A percentile compares a stretch with the other conserved stretches of the same genome.
phyloP scores from a whole-genome alignment of 2,329 filamentous ascomycete species.

The Trichoderma citrinoviride region DNA sequence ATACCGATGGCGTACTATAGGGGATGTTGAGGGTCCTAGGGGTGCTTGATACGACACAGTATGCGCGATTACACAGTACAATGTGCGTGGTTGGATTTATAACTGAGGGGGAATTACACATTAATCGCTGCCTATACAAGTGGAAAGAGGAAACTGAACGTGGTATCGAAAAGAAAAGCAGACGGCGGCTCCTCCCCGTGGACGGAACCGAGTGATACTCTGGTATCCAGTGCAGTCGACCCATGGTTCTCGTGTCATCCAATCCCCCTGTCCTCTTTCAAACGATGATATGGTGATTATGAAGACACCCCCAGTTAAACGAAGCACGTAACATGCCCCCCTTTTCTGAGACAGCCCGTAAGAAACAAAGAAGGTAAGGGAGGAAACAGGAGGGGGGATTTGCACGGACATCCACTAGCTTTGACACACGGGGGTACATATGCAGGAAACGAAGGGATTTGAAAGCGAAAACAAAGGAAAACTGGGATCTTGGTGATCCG shows the following conservation, averaged over 20 bases:
- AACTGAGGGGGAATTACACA: background rate
- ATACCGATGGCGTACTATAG: background rate
- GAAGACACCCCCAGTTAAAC: background rate
- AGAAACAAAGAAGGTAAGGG: no score
- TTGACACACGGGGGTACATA: slow-evolving; percentile 5
- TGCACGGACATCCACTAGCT: slow-evolving; percentile 9
- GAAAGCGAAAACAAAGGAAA: no score
- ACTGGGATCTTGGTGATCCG: background rate
- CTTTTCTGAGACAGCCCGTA: background rate
- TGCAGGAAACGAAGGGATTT: no score
- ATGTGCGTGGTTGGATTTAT: background rate
- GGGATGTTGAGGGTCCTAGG: no score
- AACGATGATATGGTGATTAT: background rate
- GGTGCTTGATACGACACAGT: background rate
- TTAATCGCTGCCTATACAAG: background rate
- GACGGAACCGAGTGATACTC: background rate
- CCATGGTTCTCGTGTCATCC: background rate
- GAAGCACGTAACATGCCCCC: background rate
- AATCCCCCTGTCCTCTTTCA: background rate
- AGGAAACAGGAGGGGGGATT: background rate
- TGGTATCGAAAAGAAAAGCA: background rate
- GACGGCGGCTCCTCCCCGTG: background rate
- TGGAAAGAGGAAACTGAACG: background rate
- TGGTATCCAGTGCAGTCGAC: background rate
- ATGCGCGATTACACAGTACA: background rate